These are phyloP conservation scores for Ceratobasidium sp. DNA, from an alignment of 1,284 basidiomycete genomes.

Conservation along the genomic window DNA sequence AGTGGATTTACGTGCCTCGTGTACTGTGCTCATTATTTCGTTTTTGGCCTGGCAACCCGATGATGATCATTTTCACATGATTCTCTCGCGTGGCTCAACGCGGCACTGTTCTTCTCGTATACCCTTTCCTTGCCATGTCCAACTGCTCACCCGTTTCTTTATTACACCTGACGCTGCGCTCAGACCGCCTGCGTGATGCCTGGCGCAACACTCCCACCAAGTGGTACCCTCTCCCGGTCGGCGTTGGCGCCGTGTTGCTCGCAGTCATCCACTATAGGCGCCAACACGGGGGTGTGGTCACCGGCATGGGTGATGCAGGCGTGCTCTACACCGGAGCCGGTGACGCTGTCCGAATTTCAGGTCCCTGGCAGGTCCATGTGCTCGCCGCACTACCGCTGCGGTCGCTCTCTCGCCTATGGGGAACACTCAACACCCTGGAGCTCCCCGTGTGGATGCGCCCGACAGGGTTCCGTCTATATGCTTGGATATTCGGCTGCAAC, in stretches of 20 bases:
- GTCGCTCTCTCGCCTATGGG: constrained; percentile 94
- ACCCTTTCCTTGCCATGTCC: not conserved
- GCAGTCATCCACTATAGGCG: constrained; percentile 78
- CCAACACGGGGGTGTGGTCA: not conserved
- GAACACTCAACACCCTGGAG: constrained; percentile 89
- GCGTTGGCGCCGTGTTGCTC: constrained; percentile 87
- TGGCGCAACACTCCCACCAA: constrained; percentile 90
- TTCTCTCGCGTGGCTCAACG: not conserved
- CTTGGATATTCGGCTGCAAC: constrained; percentile 90
- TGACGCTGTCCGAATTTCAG: constrained; percentile 72
- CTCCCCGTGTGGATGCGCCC: constrained; percentile 95
- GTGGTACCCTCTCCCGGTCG: constrained; percentile 95
- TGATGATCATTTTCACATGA: constrained; percentile 5
- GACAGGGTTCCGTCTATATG: constrained; percentile 85
- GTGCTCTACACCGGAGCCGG: constrained; percentile 11
- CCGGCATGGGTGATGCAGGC: not conserved
- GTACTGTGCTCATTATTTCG: not conserved
- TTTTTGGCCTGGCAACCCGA: not conserved
- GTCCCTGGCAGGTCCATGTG: constrained; percentile 97
- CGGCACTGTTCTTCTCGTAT: not conserved
- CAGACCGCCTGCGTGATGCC: constrained; percentile 60
- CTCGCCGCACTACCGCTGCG: constrained; percentile 93
- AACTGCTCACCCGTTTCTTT: not conserved
- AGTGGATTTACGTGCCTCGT: not conserved
- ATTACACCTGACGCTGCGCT: not conserved